Conservation (phyloP, 176 grass and related monocot species). For the Ananas comosus region DNA sequence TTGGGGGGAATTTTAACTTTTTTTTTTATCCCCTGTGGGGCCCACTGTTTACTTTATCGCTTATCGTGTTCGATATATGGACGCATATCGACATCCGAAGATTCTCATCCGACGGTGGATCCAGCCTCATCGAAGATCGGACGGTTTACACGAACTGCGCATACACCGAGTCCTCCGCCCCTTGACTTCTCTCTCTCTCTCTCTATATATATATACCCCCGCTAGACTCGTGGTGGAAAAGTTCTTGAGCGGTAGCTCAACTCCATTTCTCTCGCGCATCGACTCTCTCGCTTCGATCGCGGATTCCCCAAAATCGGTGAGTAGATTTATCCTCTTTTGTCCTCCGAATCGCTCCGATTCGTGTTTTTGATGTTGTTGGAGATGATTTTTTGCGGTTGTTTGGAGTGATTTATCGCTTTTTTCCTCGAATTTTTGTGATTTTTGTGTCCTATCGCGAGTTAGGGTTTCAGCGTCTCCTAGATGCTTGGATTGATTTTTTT, state of each 20-base stretch:
- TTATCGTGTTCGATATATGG: too few relatives aligned
- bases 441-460: not conserved
- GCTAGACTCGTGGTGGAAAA: too few relatives aligned
- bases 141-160: too few relatives aligned
- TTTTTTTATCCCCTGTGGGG: too few relatives aligned
- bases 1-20: too few relatives aligned
- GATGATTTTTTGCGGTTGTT: not conserved
- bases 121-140: too few relatives aligned
- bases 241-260: not conserved
- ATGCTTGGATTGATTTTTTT: not conserved
- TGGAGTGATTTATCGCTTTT: not conserved
- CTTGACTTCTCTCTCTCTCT: too few relatives aligned
- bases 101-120: constrained; percentile 11
- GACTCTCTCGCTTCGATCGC: not conserved
- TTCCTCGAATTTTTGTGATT: not conserved
- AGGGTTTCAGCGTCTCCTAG: not conserved
- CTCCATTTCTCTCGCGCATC: not conserved
- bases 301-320: not conserved
- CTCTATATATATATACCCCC: too few relatives aligned
- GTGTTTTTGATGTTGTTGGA: not conserved
- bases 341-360: not conserved
- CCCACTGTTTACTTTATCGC: too few relatives aligned
- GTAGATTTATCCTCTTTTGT: not conserved
- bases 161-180: too few relatives aligned
- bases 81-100: too few relatives aligned